Evolutionary conservation across 176 grass and related monocot species (phyloP).

Genomic region (Ensete ventricosum): DNA sequence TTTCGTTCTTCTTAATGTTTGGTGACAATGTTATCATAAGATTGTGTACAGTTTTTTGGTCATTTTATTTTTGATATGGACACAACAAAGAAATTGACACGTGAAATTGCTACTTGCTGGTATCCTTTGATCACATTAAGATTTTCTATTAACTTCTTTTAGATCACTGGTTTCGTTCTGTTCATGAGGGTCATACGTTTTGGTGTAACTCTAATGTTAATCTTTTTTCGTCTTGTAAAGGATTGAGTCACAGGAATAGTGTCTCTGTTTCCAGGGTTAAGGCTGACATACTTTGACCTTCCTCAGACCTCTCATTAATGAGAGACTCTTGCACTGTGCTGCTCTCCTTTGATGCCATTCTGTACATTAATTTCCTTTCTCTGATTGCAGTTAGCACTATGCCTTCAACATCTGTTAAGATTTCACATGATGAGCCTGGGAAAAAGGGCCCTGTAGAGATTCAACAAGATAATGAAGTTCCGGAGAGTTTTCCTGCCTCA

Average conservation of each 20-base stretch:
- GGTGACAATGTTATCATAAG: not conserved
- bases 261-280: too few relatives aligned
- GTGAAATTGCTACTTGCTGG: not conserved
- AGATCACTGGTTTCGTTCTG: not conserved
- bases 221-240: too few relatives aligned
- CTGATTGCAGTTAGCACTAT: constrained; percentile 32
- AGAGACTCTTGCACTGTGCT: too few relatives aligned
- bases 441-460: constrained; percentile 27
- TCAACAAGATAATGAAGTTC: constrained; percentile 20
- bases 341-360: not conserved
- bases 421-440: constrained; percentile 9
- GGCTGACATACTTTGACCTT: not conserved
- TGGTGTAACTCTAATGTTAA: too few relatives aligned
- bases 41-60: too few relatives aligned
- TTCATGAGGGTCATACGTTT: not conserved
- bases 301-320: not conserved
- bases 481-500: constrained; percentile 6
- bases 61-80: too few relatives aligned
- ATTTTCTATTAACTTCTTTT: not conserved
- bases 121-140: not conserved
- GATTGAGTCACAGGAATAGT: too few relatives aligned
- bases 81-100: too few relatives aligned
- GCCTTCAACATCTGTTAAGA: constrained; percentile 15
- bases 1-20: not conserved
- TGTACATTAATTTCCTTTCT: constrained; percentile 1